Percentiles rank a stretch among this genome's conserved stretches.
Conservation (phyloP, 805 yeast genomes). For the Komagataella phaffii region DNA sequence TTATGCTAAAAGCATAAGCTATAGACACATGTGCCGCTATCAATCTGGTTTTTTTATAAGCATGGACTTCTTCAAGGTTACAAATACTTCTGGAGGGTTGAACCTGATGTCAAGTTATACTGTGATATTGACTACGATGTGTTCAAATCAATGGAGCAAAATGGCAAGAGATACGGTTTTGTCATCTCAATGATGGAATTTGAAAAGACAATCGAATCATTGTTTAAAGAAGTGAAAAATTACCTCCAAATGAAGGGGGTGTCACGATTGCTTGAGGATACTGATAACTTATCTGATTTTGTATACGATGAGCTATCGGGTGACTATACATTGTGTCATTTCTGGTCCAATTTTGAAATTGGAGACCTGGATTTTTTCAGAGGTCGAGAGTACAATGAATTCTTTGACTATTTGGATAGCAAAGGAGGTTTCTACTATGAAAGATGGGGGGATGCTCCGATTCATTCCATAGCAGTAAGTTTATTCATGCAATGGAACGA, state of each 20-base stretch:
- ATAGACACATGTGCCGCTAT: constrained; percentile 35
- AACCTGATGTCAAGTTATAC: constrained; percentile 46
- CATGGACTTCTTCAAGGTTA: constrained; percentile 46
- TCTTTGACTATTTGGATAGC: constrained; percentile 48
- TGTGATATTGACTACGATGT: constrained; percentile 57
- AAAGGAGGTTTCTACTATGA: constrained; percentile 77
- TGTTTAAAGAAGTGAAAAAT: not conserved
- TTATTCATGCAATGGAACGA: constrained; percentile 14
- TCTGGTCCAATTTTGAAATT: constrained; percentile 72
- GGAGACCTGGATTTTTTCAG: constrained; percentile 59
- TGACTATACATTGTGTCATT: constrained; percentile 60
- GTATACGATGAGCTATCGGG: not conserved
- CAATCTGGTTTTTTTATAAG: constrained; percentile 37
- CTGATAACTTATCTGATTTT: constrained; percentile 1
- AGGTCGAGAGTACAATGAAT: constrained; percentile 38
- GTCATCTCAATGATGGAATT: constrained; percentile 55
- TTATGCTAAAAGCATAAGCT: constrained; percentile 26
- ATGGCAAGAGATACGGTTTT: constrained; percentile 52
- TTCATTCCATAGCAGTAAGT: constrained; percentile 31
- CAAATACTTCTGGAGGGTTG: constrained; percentile 67
- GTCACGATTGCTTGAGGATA: not conserved
- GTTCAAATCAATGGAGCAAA: constrained; percentile 41
- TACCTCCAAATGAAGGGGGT: not conserved
- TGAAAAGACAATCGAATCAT: constrained; percentile 41
- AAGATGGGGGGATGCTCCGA: constrained; percentile 78